Conservation (phyloP, 148 eudicot species). For the Diospyros lotus region DNA sequence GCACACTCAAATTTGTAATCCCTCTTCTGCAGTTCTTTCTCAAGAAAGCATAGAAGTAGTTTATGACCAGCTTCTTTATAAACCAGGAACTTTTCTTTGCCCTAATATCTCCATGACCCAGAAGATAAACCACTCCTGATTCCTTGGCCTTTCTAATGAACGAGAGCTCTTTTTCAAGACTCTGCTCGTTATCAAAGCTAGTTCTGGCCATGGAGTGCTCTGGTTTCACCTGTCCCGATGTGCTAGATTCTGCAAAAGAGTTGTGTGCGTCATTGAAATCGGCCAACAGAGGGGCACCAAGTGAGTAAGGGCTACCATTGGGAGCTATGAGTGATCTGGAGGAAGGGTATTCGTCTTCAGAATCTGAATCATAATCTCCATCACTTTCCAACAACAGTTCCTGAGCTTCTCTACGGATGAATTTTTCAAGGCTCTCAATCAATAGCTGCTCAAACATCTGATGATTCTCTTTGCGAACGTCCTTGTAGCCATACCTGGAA, state of each 20-base stretch:
- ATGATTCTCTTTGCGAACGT: slow-evolving; percentile 84
- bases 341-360: slow-evolving; percentile 46
- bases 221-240: slow-evolving; percentile 37
- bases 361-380: slow-evolving; percentile 55
- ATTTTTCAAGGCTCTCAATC: slow-evolving; percentile 90
- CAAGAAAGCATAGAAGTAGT: slow-evolving; percentile 89
- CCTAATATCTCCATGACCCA: slow-evolving; percentile 93
- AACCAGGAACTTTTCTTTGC: slow-evolving; percentile 97
- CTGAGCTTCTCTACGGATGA: slow-evolving; percentile 82
- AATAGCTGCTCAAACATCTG: slow-evolving; percentile 73
- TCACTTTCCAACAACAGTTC: slow-evolving; percentile 80
- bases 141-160: slow-evolving; percentile 81
- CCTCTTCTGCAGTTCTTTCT: slow-evolving; percentile 92
- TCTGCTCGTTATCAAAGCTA: slow-evolving; percentile 56
- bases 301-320: slow-evolving; percentile 80
- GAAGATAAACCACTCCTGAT: slow-evolving; percentile 93
- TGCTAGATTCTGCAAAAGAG: slow-evolving; percentile 48
- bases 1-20: slow-evolving; percentile 81
- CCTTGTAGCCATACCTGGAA: slow-evolving; percentile 96
- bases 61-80: slow-evolving; percentile 81
- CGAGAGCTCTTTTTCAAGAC: slow-evolving; percentile 83
- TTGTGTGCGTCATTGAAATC: slow-evolving; percentile 38
- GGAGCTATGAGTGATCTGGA: slow-evolving; percentile 58
- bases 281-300: slow-evolving; percentile 63
- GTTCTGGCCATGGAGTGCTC: slow-evolving; percentile 26